Evolutionary conservation across 768 basidiomycete species (phyloP), one percentile per base, ranked within the genome.

Genomic region (Chalciporus pseudorubinellus): DNA sequence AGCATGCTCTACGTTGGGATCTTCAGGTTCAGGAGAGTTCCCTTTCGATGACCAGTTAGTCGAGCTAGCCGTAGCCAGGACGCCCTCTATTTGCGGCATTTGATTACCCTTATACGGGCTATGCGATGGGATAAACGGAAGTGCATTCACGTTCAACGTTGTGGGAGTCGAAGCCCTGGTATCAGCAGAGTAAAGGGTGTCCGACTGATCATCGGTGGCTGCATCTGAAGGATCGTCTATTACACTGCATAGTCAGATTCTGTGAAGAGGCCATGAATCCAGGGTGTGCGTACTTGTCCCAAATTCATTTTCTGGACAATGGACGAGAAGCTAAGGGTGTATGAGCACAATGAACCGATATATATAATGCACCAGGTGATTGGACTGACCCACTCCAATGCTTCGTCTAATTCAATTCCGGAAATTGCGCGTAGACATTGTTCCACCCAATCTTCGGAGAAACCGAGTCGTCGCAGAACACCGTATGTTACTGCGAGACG

Each of bases 401-500:
- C 92, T 46, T 92, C 88, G 14, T 98, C 95, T n/a, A 92, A 71
- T 21, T 90, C 89, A 28, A 87, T 70, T 12, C 85, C 80, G 22
- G 73, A 68, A 22, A 92, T 81, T 6, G 76, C 68, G 45, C 73
- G 70, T 40, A 98, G 68, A 65, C 92, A 97, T 59, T 87, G 78
- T 44, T 81, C 76, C 6, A 92, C 85, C 46, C 80, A 73, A 11
- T 76, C 76, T 60, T 89, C 83, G 2, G 77, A 68, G 64, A 92
- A 92, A 4, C 90, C 91, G 20, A 94, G 74, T 43, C 89, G 79
- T 55, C 87, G 75, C 21, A 98, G 73, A 22, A 88, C 80, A 39
- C 92, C 91, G 62, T 89, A 93, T 0, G 88, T 88, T 39, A 91
- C 76, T 14, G 82, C 94, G 20, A 97, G 75, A 50, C 82, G 81